Evolutionary conservation across 2,329 filamentous ascomycete species (phyloP).

Genomic region (Cercospora sp.): DNA sequence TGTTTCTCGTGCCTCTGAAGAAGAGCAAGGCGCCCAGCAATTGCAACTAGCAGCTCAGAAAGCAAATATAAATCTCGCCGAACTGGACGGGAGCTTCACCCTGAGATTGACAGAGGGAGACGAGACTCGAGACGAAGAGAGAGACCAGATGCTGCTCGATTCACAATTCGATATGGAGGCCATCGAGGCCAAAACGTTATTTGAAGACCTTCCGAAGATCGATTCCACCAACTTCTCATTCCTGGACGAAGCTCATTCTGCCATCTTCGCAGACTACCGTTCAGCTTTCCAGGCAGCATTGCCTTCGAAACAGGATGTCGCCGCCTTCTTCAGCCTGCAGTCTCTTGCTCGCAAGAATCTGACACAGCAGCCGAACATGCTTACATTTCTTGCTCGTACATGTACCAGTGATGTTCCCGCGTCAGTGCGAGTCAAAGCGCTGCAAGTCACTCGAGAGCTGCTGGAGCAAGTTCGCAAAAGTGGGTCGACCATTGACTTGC

Average conservation of each 20-base stretch:
- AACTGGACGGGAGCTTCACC: conserved; percentile 21
- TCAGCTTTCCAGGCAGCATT: conserved; percentile 22
- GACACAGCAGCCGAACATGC: conserved; percentile 19
- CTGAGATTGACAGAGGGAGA: conserved; percentile 15
- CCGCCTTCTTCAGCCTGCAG: conserved; percentile 19
- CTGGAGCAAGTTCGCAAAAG: conserved; percentile 18
- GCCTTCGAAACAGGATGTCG: conserved; percentile 21
- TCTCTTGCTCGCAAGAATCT: conserved; percentile 20
- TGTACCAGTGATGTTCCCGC: conserved; percentile 23
- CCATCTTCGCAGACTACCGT: conserved; percentile 20
- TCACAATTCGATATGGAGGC: conserved; percentile 10
- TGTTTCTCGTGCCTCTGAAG: conserved; percentile 6
- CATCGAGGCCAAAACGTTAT: conserved; percentile 2
- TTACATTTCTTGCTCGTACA: conserved; percentile 27
- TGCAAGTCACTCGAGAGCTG: conserved; percentile 21
- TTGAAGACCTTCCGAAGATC: conserved; percentile 20
- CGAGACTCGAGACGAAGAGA: conserved; percentile 9
- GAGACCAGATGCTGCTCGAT: conserved; percentile 8
- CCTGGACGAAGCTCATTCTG: conserved; percentile 17
- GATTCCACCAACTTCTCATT: conserved; percentile 25
- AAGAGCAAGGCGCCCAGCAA: conserved; percentile 8
- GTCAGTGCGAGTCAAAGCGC: conserved; percentile 22
- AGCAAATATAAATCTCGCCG: conserved; percentile 10
- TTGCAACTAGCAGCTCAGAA: conserved; percentile 17
- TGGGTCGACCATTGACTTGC: conserved; percentile 55